Base-by-base conservation (phyloP, 352 stramenopile genomes). In the Phytopythium montanum region DNA sequence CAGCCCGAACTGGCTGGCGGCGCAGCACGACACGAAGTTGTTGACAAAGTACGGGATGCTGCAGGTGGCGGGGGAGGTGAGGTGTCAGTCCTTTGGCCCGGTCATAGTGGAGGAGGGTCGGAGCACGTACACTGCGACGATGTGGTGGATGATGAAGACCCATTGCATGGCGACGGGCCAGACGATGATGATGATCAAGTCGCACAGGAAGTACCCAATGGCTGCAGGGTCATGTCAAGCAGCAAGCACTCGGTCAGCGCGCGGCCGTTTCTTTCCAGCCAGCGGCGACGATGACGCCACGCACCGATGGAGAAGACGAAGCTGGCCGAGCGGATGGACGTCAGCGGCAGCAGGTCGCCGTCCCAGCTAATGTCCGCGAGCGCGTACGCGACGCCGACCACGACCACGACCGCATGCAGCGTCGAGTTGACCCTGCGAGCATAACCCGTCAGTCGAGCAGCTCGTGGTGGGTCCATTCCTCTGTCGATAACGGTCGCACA, bases 11-110 rank as follows among this genome's bases (percentile, higher is more conserved):
- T 92, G 81, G 14, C 76, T 87, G 18, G 82, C 81, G 13, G 75
- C 81, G 54, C 85, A 94, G 68, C 81, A 91, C 49, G 85, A 85
- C 19, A 90, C 63, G 56, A 94, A 94, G 66, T 94, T 94, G 79
- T 94, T 92, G 69, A 94, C 90, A 13, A 85, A 77, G 63, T 94
- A 94, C 36, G 85, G 85, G 12, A 92, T 62, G 14, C 83, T 92
- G 59, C 36, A 12, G 9, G 33, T 38, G 33, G 33, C 10, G 33
- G 21, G 14, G 42, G 34, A 14, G 45, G 18, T 67, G 16, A 54
- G 19, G 33, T 7, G 26, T 52, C 8, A 36, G 25, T 34, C 23
- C 56, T 25, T 48, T 26, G 13, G 25, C 13, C 10, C 1, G 23
- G 16, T 5, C 14, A 25, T 18, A 39, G 36, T 12, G 48, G 14